Evolutionary conservation across 306 rosid species (phyloP).

Genomic region (Senna tora): DNA sequence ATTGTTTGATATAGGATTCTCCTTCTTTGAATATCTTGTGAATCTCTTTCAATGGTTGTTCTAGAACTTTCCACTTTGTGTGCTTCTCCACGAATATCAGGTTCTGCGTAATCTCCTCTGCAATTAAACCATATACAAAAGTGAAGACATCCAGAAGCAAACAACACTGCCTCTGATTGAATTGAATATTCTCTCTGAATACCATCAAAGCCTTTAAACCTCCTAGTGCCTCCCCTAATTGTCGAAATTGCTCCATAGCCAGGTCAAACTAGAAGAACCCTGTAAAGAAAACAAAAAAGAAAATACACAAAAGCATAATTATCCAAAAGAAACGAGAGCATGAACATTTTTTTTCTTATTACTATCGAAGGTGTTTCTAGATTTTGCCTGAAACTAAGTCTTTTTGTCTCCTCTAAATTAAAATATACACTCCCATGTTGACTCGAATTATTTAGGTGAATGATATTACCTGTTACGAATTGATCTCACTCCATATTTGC

Average conservation of each 20-base stretch:
- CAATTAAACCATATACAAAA: conserved; percentile 63
- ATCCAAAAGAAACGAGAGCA: not conserved
- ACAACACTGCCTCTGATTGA: conserved; percentile 76
- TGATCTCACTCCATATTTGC: no score
- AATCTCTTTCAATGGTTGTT: conserved; percentile 83
- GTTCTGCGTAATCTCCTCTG: conserved; percentile 74
- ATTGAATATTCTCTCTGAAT: conserved; percentile 69
- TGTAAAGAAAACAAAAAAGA: not conserved
- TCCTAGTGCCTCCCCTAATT: conserved; percentile 82
- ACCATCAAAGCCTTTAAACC: conserved; percentile 81
- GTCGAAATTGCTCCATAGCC: conserved; percentile 87
- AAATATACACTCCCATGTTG: not conserved
- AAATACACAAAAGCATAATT: not conserved
- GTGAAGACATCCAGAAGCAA: conserved; percentile 58
- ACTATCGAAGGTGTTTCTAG: not conserved
- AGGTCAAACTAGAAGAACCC: conserved; percentile 24
- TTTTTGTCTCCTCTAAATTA: not conserved
- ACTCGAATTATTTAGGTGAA: not conserved
- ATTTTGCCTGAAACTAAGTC: not conserved
- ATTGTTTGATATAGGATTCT: conserved; percentile 66
- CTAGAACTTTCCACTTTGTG: conserved; percentile 73
- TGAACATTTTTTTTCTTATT: not conserved
- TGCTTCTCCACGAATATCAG: conserved; percentile 73
- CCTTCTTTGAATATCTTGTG: conserved; percentile 77
- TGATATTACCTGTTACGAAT: no score